These are phyloP conservation scores for Chlorella vulgaris DNA, from an alignment of 139 green algal species.

Conservation along the genomic window DNA sequence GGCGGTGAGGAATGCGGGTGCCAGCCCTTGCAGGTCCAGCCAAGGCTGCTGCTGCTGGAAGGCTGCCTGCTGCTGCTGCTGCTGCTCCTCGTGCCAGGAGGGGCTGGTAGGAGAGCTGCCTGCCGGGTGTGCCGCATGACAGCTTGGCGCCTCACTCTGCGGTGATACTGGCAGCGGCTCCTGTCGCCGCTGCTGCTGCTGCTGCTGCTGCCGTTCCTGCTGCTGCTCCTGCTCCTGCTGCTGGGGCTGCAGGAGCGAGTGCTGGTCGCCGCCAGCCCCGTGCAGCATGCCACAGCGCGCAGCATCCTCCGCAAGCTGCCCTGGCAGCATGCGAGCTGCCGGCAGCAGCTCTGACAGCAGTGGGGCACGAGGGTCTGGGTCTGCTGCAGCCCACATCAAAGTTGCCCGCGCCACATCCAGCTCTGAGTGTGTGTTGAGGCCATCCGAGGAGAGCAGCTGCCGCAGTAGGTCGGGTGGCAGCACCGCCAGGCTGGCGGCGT, in stretches of 20 bases:
- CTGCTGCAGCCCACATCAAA: conserved; percentile 21
- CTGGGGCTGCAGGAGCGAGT: neutral
- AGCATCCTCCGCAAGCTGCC: neutral
- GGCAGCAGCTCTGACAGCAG: conserved; percentile 22
- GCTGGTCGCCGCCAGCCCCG: neutral
- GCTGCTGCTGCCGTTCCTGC: conserved; percentile 1
- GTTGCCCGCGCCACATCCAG: conserved; percentile 28
- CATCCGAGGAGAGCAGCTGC: conserved; percentile 31
- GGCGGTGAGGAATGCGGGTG: conserved; percentile 1
- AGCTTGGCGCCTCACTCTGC: no score
- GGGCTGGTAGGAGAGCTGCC: neutral
- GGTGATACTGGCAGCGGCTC: neutral
- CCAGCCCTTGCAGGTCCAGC: neutral
- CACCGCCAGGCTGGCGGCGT: conserved; percentile 17
- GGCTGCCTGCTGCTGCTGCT: conserved; percentile 5
- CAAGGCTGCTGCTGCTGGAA: neutral
- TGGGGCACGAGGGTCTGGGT: neutral
- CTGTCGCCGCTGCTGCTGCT: neutral
- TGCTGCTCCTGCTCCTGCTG: neutral
- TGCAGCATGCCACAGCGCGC: conserved; percentile 6
- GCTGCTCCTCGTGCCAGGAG: neutral
- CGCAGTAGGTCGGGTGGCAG: conserved; percentile 28
- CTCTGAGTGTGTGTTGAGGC: conserved; percentile 10
- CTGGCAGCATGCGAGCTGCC: conserved; percentile 13
- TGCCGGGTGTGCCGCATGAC: no score